Evolutionary conservation across 352 stramenopile species (phyloP), one percentile per base, ranked within the genome.

Genomic region (Globisporangium recalcitrans): DNA sequence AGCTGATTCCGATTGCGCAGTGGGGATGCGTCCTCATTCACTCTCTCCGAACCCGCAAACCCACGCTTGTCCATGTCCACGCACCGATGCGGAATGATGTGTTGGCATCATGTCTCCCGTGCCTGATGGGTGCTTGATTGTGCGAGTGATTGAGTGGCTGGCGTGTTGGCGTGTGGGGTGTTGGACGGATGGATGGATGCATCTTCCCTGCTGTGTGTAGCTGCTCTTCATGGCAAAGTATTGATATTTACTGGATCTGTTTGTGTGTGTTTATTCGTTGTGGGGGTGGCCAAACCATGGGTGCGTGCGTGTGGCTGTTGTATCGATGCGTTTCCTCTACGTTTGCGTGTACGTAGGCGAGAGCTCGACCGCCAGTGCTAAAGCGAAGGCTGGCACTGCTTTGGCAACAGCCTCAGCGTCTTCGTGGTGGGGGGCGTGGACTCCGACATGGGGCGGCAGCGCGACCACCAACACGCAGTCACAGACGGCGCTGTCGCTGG

Each of bases 241-340:
- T 32, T 31, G 27, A 31, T n/a, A 26, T 36, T 36, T n/a, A 27
- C 22, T 52, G 14, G 26, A 27, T 34, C 6, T 31, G 0, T 53
- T 22, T 38, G 16, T 55, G 26, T 55, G 19, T 27, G 51, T 42
- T 49, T 60, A 14, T 49, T 22, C n/a, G 13, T 31, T 57, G 51
- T 14, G 51, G 51, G 48, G 49, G 16, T 26, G 36, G 36, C 36
- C 51, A 13, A 57, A 55, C 51, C 51, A 57, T 57, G 51, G 51
- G 51, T 57, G 51, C 29, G 51, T 57, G 38, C 38, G 29, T 57
- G 29, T 27, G 29, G 29, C 51, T 57, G n/a, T 46, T 63, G 58
- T 58, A 46, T 58, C 22, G 47, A 47, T 63, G 31, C 49, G 51
- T 46, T 21, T 21, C 38, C 16, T 46, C 38, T 46, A 3, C 8